Evolutionary conservation across 2,329 filamentous ascomycete species (phyloP).

Genomic region (Daldinia sp.): DNA sequence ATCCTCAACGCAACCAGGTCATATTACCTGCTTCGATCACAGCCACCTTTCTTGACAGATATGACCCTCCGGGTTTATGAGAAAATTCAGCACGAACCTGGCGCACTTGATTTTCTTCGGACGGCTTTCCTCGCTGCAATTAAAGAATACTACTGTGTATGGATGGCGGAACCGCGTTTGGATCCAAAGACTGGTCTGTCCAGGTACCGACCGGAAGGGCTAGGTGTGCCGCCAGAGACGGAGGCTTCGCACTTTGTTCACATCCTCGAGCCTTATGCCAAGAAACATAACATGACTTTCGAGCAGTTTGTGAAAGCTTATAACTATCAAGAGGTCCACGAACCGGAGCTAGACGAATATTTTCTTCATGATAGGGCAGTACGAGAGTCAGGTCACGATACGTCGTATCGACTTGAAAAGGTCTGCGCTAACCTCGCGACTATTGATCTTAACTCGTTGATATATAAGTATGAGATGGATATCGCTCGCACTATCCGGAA

Average conservation of each 20-base stretch:
- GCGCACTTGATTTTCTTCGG: conserved; percentile 81
- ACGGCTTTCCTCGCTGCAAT: conserved; percentile 87
- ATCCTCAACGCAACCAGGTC: conserved; percentile 96
- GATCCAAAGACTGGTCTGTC: conserved; percentile 83
- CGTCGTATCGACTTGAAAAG: conserved; percentile 89
- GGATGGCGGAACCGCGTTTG: conserved; percentile 79
- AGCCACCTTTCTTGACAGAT: conserved; percentile 96
- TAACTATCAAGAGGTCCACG: conserved; percentile 77
- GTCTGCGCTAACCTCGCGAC: conserved; percentile 89
- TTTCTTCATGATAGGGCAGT: conserved; percentile 96
- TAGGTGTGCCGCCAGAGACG: conserved; percentile 90
- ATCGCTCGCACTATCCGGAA: conserved; percentile 87
- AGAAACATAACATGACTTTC: conserved; percentile 85
- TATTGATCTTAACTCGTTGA: conserved; percentile 90
- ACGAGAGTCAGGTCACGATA: conserved; percentile 96
- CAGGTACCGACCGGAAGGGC: conserved; percentile 82
- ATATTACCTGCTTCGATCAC: conserved; percentile 93
- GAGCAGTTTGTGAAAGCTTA: conserved; percentile 88
- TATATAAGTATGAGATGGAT: conserved; percentile 97
- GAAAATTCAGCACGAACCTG: conserved; percentile 86
- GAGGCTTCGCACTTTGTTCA: conserved; percentile 88
- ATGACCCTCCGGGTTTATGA: conserved; percentile 96
- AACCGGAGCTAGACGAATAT: conserved; percentile 93
- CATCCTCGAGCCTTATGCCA: conserved; percentile 79
- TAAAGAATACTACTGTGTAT: conserved; percentile 94